Evolutionary conservation across 2,329 filamentous ascomycete genomes (phyloP).

Genomic region (Aureobasidium vineae): DNA sequence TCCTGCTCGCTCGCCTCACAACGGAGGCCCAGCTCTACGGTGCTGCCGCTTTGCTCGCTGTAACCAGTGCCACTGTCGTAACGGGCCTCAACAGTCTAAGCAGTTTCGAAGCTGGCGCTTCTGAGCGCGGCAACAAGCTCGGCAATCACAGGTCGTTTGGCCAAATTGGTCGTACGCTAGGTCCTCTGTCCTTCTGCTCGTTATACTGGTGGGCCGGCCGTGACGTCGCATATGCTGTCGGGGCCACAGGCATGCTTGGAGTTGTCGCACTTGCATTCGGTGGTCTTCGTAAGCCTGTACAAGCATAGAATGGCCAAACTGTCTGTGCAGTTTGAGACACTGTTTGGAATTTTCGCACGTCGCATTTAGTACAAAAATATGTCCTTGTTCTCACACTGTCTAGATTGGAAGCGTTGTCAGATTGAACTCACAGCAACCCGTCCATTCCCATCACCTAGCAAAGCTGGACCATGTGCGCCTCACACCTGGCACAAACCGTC

Average conservation of each 20-base stretch:
- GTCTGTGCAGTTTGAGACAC: not conserved
- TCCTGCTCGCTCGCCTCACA: slow-evolving; percentile 69
- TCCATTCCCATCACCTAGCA: not conserved
- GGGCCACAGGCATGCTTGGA: slow-evolving; percentile 73
- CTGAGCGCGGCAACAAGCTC: slow-evolving; percentile 80
- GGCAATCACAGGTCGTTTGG: slow-evolving; percentile 78
- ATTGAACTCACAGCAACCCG: not conserved
- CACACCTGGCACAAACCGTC: not conserved
- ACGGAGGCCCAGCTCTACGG: slow-evolving; percentile 71
- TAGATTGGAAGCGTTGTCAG: not conserved
- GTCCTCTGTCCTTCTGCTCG: slow-evolving; percentile 86
- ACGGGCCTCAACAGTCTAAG: slow-evolving; percentile 89
- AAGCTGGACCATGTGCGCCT: not conserved
- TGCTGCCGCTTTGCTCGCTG: slow-evolving; percentile 78
- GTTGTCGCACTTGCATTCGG: slow-evolving; percentile 71
- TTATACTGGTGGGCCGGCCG: slow-evolving; percentile 98
- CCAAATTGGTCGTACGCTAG: slow-evolving; percentile 82
- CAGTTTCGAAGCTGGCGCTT: slow-evolving; percentile 79
- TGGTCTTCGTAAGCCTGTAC: slow-evolving; percentile 63
- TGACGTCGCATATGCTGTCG: slow-evolving; percentile 77
- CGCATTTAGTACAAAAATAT: not conserved
- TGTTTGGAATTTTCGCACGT: not conserved
- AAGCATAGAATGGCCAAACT: not conserved
- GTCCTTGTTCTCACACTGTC: not conserved
- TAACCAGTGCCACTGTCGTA: slow-evolving; percentile 92